Conservation (phyloP, 2,329 filamentous ascomycete species). For the Xylariaceae sp. region DNA sequence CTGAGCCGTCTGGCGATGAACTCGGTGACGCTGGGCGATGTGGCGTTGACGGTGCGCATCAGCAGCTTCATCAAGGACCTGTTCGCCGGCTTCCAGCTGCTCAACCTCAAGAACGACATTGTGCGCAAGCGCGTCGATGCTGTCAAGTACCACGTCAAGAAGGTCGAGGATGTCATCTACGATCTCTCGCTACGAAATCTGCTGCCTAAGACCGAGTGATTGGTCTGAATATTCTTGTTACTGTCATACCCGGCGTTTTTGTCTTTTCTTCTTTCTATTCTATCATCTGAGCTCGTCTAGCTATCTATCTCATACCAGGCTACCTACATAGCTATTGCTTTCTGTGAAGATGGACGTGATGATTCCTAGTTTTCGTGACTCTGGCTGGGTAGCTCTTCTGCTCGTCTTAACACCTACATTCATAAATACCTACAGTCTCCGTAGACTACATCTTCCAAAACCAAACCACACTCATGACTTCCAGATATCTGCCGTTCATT, state of each 20-base stretch:
- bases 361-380: background rate
- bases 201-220: constrained; percentile 47
- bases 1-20: constrained; percentile 88
- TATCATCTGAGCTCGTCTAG: too few species aligned
- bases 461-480: background rate
- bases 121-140: constrained; percentile 82
- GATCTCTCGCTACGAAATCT: constrained; percentile 84
- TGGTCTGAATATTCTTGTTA: background rate
- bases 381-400: background rate
- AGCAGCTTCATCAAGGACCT: constrained; percentile 91
- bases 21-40: constrained; percentile 86
- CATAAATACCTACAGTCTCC: too few species aligned
- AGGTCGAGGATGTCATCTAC: constrained; percentile 96
- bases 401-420: background rate
- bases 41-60: constrained; percentile 78
- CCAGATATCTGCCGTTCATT: background rate
- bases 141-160: constrained; percentile 97
- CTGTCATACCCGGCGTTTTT: background rate
- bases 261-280: background rate
- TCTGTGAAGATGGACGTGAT: background rate
- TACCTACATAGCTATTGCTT: too few species aligned
- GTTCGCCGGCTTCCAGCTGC: constrained; percentile 90
- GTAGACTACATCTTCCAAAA: too few species aligned
- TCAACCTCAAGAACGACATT: constrained; percentile 95
- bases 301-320: too few species aligned